These are phyloP conservation scores for Annulohypoxylon maeteangense DNA, from an alignment of 495 filamentous ascomycete genomes.

Conservation along the genomic window DNA sequence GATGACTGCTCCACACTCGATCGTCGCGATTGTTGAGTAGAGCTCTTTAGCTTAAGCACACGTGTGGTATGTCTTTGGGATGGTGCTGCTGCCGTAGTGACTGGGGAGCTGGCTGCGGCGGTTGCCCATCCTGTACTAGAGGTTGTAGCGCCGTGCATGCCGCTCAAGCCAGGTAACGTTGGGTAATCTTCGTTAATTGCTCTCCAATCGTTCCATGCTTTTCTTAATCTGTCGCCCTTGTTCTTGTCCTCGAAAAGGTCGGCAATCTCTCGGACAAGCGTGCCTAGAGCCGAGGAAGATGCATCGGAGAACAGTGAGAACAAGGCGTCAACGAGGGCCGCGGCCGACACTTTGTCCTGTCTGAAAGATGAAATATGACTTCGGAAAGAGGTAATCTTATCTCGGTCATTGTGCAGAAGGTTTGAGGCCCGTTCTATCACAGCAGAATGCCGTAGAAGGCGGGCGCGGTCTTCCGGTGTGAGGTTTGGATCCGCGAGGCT, in stretches of 20 bases:
- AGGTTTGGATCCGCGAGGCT: conserved; percentile 57
- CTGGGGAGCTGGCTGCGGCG: conserved; percentile 56
- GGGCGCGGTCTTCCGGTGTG: conserved; percentile 81
- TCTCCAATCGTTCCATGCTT: conserved; percentile 93
- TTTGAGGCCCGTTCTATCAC: conserved; percentile 87
- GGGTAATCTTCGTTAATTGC: conserved; percentile 97
- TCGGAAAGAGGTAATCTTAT: conserved; percentile 81
- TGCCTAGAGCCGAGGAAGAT: conserved; percentile 80
- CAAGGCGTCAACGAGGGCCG: conserved; percentile 82
- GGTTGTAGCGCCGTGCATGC: conserved; percentile 62
- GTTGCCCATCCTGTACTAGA: conserved; percentile 63
- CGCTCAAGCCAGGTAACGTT: conserved; percentile 77
- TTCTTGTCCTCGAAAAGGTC: conserved; percentile 87
- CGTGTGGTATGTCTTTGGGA: conserved; percentile 54
- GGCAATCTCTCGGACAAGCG: conserved; percentile 88
- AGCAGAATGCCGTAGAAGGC: conserved; percentile 76
- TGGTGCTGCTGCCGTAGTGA: conserved; percentile 48
- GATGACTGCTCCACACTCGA: conserved; percentile 41
- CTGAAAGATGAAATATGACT: conserved; percentile 78
- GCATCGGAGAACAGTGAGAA: conserved; percentile 82
- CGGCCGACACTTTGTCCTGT: conserved; percentile 70
- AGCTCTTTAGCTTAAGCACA: conserved; percentile 61
- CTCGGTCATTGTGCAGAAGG: conserved; percentile 76
- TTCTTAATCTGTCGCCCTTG: conserved; percentile 77
- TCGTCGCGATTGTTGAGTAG: conserved; percentile 51